Evolutionary conservation across 78 protist species (phyloP), one percentile per base, ranked within the genome.

Genomic region (Dictyostelium brefeldianum): DNA sequence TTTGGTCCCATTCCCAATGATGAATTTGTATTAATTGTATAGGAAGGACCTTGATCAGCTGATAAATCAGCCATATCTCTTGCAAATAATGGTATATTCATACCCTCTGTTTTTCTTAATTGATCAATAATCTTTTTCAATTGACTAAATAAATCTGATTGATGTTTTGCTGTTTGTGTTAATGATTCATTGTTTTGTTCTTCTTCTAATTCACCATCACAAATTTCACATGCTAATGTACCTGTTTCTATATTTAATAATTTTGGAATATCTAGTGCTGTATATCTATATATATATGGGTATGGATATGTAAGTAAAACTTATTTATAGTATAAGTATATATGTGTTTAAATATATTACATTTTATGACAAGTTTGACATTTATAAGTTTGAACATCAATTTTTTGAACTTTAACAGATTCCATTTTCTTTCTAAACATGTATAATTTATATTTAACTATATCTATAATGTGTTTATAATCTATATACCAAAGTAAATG

Each of bases 81-180:
- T 31, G 90, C 90, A 57, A 57, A 85, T 71, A 85, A 48, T 8
- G 92, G 92, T 18, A 85, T 85, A 41, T 85, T 81, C 17, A 31
- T 3, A 50, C 92, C 92, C 27, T 85, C 92, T 17, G 92, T 85
- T 59, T 85, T 85, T 27, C 50, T 85, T 77, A 85, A 77, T 62
- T 85, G 92, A 15, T 77, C 92, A 22, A 85, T 50, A 22, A 85
- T 43, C 47, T 85, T 85, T 31, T 78, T 85, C 6, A 85, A 22
- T 54, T 83, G 91, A 41, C 53, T 69, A 17, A 53, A 71, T 47
- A 70, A 48, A 50, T 59, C 83, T 4, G 77, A 43, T 18, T 85
- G 73, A 46, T 56, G 56, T 31, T 64, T 54, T 0, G 70, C 29
- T 3, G 67, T 62, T 29, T 82, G 51, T 6, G 89, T 41, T 31